Conservation (phyloP, 257 asterid species). For the Solanum ahanhuiri region DNA sequence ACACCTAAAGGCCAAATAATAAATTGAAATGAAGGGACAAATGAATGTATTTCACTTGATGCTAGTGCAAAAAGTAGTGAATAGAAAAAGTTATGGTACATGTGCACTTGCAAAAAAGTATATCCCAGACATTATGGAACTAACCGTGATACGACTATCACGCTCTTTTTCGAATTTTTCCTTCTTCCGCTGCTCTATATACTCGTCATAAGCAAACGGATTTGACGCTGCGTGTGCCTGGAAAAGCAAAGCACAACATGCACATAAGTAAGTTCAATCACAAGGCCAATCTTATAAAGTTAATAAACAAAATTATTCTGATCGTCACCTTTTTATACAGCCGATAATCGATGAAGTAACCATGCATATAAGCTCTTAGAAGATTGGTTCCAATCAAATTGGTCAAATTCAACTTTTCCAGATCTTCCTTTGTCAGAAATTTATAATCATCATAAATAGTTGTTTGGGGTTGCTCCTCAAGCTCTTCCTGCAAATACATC, state of each 20-base stretch:
- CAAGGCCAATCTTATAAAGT: background rate
- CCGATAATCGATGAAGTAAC: conserved; percentile 71
- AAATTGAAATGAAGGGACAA: background rate
- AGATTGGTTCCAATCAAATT: conserved; percentile 75
- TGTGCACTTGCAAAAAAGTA: background rate
- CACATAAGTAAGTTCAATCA: background rate
- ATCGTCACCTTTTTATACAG: conserved; percentile 69
- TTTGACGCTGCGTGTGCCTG: conserved; percentile 75
- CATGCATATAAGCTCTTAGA: conserved; percentile 91
- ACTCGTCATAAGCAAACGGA: conserved; percentile 70
- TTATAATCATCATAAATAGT: conserved; percentile 87
- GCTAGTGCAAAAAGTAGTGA: background rate
- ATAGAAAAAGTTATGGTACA: background rate
- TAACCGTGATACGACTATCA: conserved; percentile 73
- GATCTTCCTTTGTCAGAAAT: conserved; percentile 83
- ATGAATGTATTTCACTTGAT: background rate
- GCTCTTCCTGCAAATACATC: conserved; percentile 63
- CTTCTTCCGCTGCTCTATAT: conserved; percentile 56
- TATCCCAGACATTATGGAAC: conserved; percentile 4
- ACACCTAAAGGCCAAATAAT: background rate
- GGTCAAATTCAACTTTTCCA: conserved; percentile 59
- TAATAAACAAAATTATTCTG: background rate
- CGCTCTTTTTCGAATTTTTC: conserved; percentile 51
- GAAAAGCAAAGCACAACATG: background rate
- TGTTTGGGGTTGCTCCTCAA: conserved; percentile 83